Evolutionary conservation across 192 early-diverging fungal species (phyloP).

Genomic region (Podila minutissima): DNA sequence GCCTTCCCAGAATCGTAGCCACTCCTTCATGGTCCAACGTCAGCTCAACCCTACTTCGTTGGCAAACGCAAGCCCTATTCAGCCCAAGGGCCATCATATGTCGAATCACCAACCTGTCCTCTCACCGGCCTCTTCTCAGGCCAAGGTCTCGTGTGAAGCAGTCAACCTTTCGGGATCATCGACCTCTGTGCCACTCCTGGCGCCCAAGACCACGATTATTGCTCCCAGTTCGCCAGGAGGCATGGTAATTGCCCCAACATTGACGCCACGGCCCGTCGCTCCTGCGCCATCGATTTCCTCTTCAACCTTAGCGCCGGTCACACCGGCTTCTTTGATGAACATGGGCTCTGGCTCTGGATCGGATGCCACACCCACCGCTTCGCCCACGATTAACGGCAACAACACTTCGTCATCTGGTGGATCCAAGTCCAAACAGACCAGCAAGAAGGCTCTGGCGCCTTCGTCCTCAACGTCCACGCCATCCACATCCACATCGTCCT

Average conservation of each 20-base stretch:
- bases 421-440: neutral
- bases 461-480: conserved; percentile 13
- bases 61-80: neutral
- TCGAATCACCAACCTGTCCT: conserved; percentile 7
- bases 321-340: conserved; percentile 75
- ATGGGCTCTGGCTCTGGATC: conserved; percentile 40
- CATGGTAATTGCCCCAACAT: neutral
- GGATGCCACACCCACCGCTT: conserved; percentile 23
- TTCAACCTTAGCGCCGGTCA: conserved; percentile 63
- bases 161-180: neutral
- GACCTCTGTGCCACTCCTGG: neutral
- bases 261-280: neutral
- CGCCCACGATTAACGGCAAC: conserved; percentile 11
- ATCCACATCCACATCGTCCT: conserved; percentile 3
- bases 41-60: neutral
- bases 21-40: neutral
- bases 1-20: conserved; percentile 25
- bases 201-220: neutral
- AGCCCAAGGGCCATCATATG: neutral
- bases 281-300: neutral
- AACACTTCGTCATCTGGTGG: neutral
- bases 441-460: conserved; percentile 14
- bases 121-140: neutral
- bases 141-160: neutral
- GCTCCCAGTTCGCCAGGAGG: neutral